Base-by-base conservation (phyloP, 2,329 filamentous ascomycete species). In the Beauveria sp. region DNA sequence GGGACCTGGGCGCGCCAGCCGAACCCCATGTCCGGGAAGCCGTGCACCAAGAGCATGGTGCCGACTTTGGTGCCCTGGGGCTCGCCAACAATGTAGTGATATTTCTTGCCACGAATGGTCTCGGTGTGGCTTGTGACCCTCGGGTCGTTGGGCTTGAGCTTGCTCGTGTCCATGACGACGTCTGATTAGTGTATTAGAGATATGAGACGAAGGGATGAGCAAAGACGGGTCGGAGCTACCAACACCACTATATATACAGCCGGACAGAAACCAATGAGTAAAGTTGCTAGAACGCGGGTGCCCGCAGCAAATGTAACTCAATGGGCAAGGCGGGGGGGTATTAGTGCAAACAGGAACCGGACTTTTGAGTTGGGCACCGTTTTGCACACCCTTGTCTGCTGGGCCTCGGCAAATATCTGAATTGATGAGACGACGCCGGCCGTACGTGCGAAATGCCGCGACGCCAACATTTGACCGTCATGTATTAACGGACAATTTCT, bases 1-100 rank as follows among this genome's bases (percentile, higher is more conserved):
- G 92, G 92, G 63, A 97, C 89, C 74, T 97, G 92, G 74, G 90
- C 88, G 64, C 92, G 87, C 93, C 93, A 97, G 70, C 89, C 91
- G 70, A 92, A 86, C 9, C 85, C 84, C 20, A 94, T 75, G 74
- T 96, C 92, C 0, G 92, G 92, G 76, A 87, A 96, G 66, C 92
- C 92, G 73, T 92, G 89, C 69, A 90, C 62, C 12, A 82, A 76
- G 62, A 85, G 73, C 59, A 84, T 74, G 18, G 81, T 84, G 50
- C 77, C 79, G 59, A 74, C 67, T 40, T 76, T 75, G 47, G 73
- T 70, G 50, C 72, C 70, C 66, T 72, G 65, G 2, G 84, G 80
- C 66, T 82, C 77, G 48, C 79, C 80, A 34, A 85, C 72, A 62
- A 86, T 77, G 70, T 84, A 85, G 69, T 79, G 83, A 74, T 92